Base-by-base conservation (phyloP, 1,284 basidiomycete genomes). In the Xerocomus amazonicus region DNA sequence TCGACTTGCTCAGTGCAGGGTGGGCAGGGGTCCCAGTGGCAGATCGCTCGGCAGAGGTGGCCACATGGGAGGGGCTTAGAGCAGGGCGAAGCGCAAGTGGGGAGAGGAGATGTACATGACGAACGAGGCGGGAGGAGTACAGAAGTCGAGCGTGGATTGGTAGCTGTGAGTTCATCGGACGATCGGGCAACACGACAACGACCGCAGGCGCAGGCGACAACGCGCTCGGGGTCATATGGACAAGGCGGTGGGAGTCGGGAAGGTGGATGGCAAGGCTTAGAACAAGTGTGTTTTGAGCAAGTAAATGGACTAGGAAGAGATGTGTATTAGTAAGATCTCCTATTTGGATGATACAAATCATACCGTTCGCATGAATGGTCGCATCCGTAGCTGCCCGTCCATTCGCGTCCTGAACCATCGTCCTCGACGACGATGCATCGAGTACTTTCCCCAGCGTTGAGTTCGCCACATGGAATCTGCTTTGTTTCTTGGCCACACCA, bases 121-220 rank as follows among this genome's bases (percentile, higher is more conserved):
- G 65, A 63, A 4, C 92, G 84, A 1, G 76, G 57, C 6, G 76
- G 68, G 50, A 79, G 61, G 23, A 46, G 23, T 4, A 29, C 0
- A 4, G 41, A 28, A 3, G 54, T 13, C 3, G 34, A 37, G 0
- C 12, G 41, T 1, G 16, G 40, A 6, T 43, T 52, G 13, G n/a
- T 45, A n/a, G 23, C 67, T 59, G 35, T 67, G 36, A 47, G 70
- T 58, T 59, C 26, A 48, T 66, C 56, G 55, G 73, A 65, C 4
- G 72, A 68, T 40, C 92, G 79, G 0, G 73, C 69, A 12, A 81
- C 36, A 9, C 48, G 50, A 45, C 44, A 78, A 47, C 81, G 80
- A 10, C 90, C 90, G 57, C 93, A 97, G 0, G 92, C 90, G 63
- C 94, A 97, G 36, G 79, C 80, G 0, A 76, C 78, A 46, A 94